Evolutionary conservation across 768 basidiomycete genomes (phyloP).

Genomic region (Boletus rufocinnamomeus): DNA sequence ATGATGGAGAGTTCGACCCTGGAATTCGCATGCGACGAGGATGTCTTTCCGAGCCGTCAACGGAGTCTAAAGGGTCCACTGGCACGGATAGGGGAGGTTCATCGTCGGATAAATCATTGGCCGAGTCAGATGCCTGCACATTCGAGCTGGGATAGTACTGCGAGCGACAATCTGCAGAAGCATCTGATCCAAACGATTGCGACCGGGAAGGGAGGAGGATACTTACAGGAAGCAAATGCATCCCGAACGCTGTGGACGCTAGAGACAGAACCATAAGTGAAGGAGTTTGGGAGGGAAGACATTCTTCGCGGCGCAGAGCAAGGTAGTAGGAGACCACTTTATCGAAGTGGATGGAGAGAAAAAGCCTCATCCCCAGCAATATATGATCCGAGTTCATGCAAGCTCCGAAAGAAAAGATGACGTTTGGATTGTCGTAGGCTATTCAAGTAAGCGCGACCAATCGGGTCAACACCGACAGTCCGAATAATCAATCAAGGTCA

Average conservation of each 20-base stretch:
- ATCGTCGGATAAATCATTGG: slow-evolving; percentile 42
- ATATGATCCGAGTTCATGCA: neutral
- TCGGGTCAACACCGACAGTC: neutral
- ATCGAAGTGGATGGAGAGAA: neutral
- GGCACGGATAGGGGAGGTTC: slow-evolving; percentile 8
- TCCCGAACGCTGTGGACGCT: slow-evolving; percentile 52
- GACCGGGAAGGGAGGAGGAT: neutral
- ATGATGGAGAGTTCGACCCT: neutral
- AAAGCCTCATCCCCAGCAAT: neutral
- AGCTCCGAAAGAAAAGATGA: too few relatives aligned
- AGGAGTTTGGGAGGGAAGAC: slow-evolving; percentile 50
- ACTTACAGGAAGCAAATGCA: slow-evolving; percentile 62
- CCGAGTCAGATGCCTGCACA: slow-evolving; percentile 50
- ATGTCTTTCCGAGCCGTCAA: slow-evolving; percentile 13
- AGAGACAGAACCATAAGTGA: slow-evolving; percentile 49
- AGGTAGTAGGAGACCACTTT: neutral
- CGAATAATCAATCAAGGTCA: neutral
- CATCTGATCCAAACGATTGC: slow-evolving; percentile 1
- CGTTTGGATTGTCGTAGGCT: too few relatives aligned
- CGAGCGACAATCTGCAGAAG: slow-evolving; percentile 58
- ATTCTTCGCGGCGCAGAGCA: slow-evolving; percentile 27
- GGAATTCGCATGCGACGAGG: neutral
- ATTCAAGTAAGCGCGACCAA: slow-evolving; percentile 5
- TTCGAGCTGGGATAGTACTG: slow-evolving; percentile 67
- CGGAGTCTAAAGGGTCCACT: neutral